A percentile compares a stretch with the other conserved stretches of the same genome.
These are phyloP conservation scores for Saccharomycopsis microspora DNA, from an alignment of 805 yeast genomes.

Conservation along the genomic window DNA sequence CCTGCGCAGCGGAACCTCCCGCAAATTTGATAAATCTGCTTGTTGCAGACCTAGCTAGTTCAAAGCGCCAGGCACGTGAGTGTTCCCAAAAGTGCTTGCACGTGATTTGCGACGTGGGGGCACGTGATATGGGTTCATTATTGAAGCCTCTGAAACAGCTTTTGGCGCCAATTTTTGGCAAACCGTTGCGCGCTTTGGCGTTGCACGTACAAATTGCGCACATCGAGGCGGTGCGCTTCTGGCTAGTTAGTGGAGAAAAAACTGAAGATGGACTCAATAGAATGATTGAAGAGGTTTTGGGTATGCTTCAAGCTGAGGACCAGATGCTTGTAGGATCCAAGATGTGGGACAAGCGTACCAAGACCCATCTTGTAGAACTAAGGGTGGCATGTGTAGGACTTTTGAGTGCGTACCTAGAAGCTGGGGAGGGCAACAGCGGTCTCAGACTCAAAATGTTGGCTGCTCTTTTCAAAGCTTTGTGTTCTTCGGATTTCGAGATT, in stretches of 20 bases:
- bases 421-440: slow-evolving; percentile 25
- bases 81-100: too few species aligned
- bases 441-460: slow-evolving; percentile 79
- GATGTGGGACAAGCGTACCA: slow-evolving; percentile 75
- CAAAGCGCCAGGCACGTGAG: too few species aligned
- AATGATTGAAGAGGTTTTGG: slow-evolving; percentile 77
- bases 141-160: slow-evolving; percentile 21
- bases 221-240: slow-evolving; percentile 89
- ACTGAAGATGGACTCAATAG: slow-evolving; percentile 81
- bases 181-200: slow-evolving; percentile 91
- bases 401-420: slow-evolving; percentile 37
- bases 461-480: slow-evolving; percentile 86
- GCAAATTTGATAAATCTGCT: too few species aligned
- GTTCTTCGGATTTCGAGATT: slow-evolving; percentile 73
- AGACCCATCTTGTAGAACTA: slow-evolving; percentile 76
- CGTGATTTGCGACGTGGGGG: too few species aligned
- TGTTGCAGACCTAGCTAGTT: too few species aligned
- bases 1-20: too few species aligned
- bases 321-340: slow-evolving; percentile 79
- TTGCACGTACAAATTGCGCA: slow-evolving; percentile 98
- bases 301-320: slow-evolving; percentile 94
- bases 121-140: too few species aligned
- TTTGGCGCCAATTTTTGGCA: slow-evolving; percentile 89
- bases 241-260: slow-evolving; percentile 72
- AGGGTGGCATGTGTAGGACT: slow-evolving; percentile 82